phyloP scores from a whole-genome alignment of 192 early-diverging fungal species.

The Gaertneriomyces sp. region DNA sequence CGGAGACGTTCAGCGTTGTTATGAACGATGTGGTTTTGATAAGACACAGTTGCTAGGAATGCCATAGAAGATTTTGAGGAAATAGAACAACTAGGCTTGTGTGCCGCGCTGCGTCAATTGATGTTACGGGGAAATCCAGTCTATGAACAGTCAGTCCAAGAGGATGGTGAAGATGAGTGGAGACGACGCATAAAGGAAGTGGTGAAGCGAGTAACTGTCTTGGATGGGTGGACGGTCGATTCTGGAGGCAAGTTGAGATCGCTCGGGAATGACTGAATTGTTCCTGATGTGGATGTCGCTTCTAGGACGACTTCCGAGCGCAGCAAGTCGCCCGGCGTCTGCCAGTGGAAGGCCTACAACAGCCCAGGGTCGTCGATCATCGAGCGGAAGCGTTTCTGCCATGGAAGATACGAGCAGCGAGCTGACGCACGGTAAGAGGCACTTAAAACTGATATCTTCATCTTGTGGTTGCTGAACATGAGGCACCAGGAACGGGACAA shows the following conservation, averaged over 20 bases:
- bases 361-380: neutral
- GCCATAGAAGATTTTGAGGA: conserved; percentile 31
- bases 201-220: too few relatives aligned
- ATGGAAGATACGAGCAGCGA: conserved; percentile 33
- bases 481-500: conserved; percentile 24
- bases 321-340: neutral
- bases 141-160: too few relatives aligned
- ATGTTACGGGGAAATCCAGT: conserved; percentile 41
- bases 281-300: too few relatives aligned
- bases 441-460: neutral
- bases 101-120: conserved; percentile 28
- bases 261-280: too few relatives aligned
- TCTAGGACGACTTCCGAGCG: too few relatives aligned
- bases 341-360: conserved; percentile 13
- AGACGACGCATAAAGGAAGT: too few relatives aligned
- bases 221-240: too few relatives aligned
- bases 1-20: neutral
- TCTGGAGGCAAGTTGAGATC: too few relatives aligned
- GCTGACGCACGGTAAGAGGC: conserved; percentile 32
- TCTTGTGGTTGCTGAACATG: neutral
- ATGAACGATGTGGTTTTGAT: too few relatives aligned
- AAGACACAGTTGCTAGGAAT: conserved; percentile 24
- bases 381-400: too few relatives aligned
- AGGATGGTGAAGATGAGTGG: too few relatives aligned
- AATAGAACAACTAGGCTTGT: conserved; percentile 44